phyloP scores from a whole-genome alignment of 306 rosid species.

The Medicago lupulina region DNA sequence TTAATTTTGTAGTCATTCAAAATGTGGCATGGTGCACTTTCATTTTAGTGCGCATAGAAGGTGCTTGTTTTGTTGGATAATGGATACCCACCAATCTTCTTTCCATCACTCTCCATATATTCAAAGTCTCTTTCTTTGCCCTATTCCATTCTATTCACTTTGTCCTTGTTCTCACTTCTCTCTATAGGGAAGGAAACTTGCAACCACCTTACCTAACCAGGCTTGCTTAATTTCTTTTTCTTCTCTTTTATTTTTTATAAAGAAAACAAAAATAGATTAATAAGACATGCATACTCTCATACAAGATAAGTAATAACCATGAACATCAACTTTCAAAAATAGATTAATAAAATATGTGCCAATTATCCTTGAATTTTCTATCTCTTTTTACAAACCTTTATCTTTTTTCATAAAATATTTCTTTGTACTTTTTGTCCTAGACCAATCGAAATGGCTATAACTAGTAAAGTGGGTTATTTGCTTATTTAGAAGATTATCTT shows the following conservation, averaged over 20 bases:
- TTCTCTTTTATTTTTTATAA: too few species aligned
- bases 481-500: conserved; percentile 5
- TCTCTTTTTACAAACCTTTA: neutral
- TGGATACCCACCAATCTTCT: conserved; percentile 54
- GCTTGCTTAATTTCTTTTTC: neutral
- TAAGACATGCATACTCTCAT: too few species aligned
- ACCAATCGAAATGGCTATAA: conserved; percentile 27
- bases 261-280: too few species aligned
- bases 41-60: conserved; percentile 64
- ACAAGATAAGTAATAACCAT: too few species aligned
- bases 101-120: conserved; percentile 51
- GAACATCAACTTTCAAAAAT: too few species aligned
- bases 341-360: too few species aligned
- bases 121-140: conserved; percentile 5
- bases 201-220: conserved; percentile 45
- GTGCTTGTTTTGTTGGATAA: conserved; percentile 43
- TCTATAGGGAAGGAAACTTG: conserved; percentile 31
- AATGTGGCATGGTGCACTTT: conserved; percentile 44
- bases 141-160: conserved; percentile 22
- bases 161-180: conserved; percentile 41
- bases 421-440: conserved; percentile 7
- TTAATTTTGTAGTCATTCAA: conserved; percentile 49
- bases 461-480: conserved; percentile 10
- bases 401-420: conserved; percentile 14
- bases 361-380: too few species aligned